A percentile compares a stretch with the other conserved stretches of the same genome.
Conservation (phyloP, 805 yeast species). For the Wickerhamomyces queroliae region DNA sequence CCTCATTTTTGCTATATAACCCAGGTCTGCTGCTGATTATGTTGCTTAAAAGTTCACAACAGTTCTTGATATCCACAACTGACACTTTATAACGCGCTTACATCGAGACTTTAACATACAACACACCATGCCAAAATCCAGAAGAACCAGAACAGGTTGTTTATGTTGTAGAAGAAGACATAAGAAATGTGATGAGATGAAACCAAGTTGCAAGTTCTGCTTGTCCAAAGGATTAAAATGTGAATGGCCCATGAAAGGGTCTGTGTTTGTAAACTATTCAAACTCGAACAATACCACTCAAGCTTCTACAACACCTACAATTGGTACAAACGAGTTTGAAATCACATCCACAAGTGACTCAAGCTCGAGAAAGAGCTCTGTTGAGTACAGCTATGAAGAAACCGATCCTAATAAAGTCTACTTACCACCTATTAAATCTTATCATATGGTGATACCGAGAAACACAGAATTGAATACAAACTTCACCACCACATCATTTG, state of each 20-base stretch:
- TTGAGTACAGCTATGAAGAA: not conserved
- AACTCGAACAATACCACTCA: not conserved
- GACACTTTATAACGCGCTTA: no score
- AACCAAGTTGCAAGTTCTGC: slow-evolving; percentile 37
- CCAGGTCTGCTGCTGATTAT: no score
- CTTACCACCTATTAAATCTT: not conserved
- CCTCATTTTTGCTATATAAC: no score
- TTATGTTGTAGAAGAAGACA: slow-evolving; percentile 57
- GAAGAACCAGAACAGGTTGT: slow-evolving; percentile 45
- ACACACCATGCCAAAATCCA: slow-evolving; percentile 4
- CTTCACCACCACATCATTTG: not conserved
- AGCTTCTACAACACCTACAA: not conserved
- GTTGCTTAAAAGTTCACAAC: no score
- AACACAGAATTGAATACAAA: no score
- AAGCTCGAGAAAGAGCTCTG: not conserved
- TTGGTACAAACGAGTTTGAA: no score
- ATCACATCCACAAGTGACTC: not conserved
- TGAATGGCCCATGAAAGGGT: slow-evolving; percentile 15
- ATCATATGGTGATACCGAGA: slow-evolving; percentile 1
- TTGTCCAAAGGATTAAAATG: slow-evolving; percentile 26
- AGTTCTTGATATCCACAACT: no score
- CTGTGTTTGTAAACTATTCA: slow-evolving; percentile 12
- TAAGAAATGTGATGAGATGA: slow-evolving; percentile 54
- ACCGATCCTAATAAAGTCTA: not conserved
- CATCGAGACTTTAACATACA: no score